Conservation (phyloP, 2,329 filamentous ascomycete species). For the Pyrenochaeta sp. region DNA sequence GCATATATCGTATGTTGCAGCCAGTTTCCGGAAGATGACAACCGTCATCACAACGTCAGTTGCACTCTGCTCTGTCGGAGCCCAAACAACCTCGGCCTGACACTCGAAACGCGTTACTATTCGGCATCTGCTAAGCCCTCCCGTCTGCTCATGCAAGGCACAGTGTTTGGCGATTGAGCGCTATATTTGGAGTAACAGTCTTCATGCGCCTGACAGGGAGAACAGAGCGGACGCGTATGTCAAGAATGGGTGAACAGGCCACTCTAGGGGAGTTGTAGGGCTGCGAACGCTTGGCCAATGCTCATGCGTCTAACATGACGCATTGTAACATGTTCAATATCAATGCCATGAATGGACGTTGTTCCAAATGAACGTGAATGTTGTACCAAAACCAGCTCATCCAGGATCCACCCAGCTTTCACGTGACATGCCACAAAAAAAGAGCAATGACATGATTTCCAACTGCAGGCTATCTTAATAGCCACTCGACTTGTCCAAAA, state of each 20-base stretch:
- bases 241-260: constrained; percentile 8
- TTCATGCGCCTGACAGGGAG: constrained; percentile 28
- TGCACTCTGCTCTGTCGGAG: neutral
- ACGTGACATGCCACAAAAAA: neutral
- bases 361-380: too few species aligned
- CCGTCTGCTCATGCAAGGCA: constrained; percentile 19
- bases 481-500: too few species aligned
- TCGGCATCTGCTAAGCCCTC: neutral
- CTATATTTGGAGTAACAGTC: constrained; percentile 17
- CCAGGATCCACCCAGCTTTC: neutral
- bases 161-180: constrained; percentile 11
- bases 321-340: neutral
- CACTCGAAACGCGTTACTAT: neutral
- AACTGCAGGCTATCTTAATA: too few species aligned
- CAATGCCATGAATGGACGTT: too few species aligned
- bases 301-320: neutral
- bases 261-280: neutral
- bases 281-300: constrained; percentile 21
- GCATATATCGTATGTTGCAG: constrained; percentile 4
- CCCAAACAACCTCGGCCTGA: constrained; percentile 1
- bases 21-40: neutral
- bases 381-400: too few species aligned
- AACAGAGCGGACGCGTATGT: constrained; percentile 17
- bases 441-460: too few species aligned
- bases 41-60: neutral